Conservation (phyloP, 768 basidiomycete genomes). For the Termitomyces sp. region DNA sequence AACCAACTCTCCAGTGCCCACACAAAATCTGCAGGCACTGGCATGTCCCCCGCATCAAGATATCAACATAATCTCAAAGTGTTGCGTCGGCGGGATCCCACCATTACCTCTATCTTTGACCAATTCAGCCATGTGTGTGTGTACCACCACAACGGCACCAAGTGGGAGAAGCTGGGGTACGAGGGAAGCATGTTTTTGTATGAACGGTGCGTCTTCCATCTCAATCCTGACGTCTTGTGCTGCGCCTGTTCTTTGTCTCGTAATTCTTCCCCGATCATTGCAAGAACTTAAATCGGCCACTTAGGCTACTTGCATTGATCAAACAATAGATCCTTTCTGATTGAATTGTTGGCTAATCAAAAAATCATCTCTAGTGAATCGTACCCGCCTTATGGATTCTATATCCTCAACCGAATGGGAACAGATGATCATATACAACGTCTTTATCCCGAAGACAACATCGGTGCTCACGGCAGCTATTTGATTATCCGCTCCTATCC, state of each 20-base stretch:
- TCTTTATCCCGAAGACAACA: conserved; percentile 74
- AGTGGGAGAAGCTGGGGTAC: conserved; percentile 79
- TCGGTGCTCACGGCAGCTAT: conserved; percentile 56
- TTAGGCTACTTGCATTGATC: neutral
- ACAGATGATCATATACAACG: conserved; percentile 72
- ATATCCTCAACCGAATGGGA: conserved; percentile 77
- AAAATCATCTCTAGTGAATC: conserved; percentile 41
- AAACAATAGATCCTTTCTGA: neutral
- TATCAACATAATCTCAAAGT: conserved; percentile 80
- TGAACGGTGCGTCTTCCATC: conserved; percentile 68
- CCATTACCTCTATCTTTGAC: conserved; percentile 77
- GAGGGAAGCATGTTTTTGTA: conserved; percentile 91
- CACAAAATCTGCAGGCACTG: conserved; percentile 24
- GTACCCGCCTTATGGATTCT: conserved; percentile 82
- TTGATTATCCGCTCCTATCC: conserved; percentile 73
- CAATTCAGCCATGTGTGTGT: conserved; percentile 86
- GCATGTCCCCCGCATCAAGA: conserved; percentile 61
- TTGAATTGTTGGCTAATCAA: conserved; percentile 3
- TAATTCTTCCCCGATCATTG: neutral
- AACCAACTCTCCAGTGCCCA: conserved; percentile 9
- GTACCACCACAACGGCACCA: conserved; percentile 66
- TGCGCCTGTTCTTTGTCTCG: neutral
- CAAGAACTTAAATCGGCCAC: neutral
- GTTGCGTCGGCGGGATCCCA: conserved; percentile 70
- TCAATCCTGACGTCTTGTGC: neutral